phyloP scores from a whole-genome alignment of 306 rosid genomes.

The Ammopiptanthus mongolicus region DNA sequence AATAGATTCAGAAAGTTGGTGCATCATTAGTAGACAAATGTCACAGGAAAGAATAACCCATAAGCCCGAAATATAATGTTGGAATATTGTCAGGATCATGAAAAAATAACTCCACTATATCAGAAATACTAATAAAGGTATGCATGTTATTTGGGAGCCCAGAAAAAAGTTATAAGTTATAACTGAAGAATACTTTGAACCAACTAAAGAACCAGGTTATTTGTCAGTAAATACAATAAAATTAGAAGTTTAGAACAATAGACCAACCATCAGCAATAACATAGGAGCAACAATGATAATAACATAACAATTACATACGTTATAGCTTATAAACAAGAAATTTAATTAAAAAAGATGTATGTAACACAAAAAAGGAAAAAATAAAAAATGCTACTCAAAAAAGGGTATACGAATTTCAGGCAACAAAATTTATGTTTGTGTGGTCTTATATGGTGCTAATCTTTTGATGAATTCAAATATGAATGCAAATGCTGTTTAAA shows the following conservation, averaged over 20 bases:
- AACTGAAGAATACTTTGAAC: not conserved
- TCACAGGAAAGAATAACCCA: conserved; percentile 2
- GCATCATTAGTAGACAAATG: not conserved
- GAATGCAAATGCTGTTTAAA: not conserved
- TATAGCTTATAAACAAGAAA: not conserved
- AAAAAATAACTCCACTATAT: not conserved
- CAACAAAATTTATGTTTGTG: not conserved
- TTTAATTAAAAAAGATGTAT: not conserved
- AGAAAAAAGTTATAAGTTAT: not conserved
- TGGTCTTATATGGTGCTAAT: not conserved
- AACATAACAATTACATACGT: not conserved
- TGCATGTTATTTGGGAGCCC: not conserved
- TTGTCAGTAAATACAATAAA: not conserved
- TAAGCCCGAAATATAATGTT: conserved; percentile 1
- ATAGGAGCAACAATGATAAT: not conserved
- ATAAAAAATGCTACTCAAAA: not conserved
- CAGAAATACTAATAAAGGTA: not conserved
- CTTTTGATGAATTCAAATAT: not conserved
- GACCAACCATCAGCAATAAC: not conserved
- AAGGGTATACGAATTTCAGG: not conserved
- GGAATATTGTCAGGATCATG: conserved; percentile 2
- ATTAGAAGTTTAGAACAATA: not conserved
- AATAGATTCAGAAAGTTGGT: not conserved
- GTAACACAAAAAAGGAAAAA: not conserved
- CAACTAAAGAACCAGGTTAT: not conserved